Conservation (phyloP, 345 rosid genomes). For the Eucalyptus albens region DNA sequence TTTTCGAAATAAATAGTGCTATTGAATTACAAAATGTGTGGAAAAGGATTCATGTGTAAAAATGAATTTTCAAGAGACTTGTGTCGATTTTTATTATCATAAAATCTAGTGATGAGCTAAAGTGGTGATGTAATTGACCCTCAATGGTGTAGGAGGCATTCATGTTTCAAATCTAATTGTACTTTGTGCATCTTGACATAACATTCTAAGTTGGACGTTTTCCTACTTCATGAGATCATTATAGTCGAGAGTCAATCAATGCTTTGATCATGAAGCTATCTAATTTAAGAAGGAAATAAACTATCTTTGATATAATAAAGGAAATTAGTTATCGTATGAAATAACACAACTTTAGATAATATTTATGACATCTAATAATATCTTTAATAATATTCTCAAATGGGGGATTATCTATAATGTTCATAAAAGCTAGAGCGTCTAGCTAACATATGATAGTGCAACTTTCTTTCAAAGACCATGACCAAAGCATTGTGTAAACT, state of each 20-base stretch:
- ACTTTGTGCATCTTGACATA: neutral
- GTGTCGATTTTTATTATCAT: rapidly evolving
- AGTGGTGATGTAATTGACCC: neutral
- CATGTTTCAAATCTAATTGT: neutral
- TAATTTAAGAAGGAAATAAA: neutral
- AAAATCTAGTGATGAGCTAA: neutral
- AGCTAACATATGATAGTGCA: neutral
- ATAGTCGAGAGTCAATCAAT: neutral
- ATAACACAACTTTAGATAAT: neutral
- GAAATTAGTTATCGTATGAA: neutral
- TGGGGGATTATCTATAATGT: neutral
- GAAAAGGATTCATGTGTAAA: neutral
- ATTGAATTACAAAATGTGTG: neutral
- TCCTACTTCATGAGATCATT: neutral
- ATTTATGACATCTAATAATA: neutral
- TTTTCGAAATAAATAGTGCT: rapidly evolving
- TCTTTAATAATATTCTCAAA: neutral
- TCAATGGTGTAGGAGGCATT: neutral
- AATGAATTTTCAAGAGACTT: neutral
- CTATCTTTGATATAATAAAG: neutral
- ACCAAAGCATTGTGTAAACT: neutral
- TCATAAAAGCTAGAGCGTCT: neutral
- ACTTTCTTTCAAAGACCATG: neutral
- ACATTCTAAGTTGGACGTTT: neutral
- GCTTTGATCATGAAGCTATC: neutral